A percentile compares a stretch with the other conserved stretches of the same genome.
These are phyloP conservation scores for Fusarium piperis DNA, from an alignment of 2,329 filamentous ascomycete genomes.

Conservation along the genomic window DNA sequence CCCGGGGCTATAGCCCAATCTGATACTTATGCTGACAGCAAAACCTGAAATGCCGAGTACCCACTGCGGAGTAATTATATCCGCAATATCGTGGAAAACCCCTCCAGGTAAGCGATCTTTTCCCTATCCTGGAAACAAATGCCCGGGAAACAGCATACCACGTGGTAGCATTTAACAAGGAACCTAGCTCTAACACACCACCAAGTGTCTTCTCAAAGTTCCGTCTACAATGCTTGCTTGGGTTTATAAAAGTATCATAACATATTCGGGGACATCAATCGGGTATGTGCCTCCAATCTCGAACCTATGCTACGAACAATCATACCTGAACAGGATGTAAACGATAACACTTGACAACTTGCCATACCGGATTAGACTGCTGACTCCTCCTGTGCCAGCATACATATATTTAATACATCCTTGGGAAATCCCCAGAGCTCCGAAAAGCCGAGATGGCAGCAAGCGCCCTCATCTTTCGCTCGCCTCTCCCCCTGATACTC, in stretches of 20 bases:
- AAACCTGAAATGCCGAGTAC: background rate
- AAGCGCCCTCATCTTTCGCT: background rate
- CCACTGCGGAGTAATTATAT: background rate
- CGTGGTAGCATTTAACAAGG: background rate
- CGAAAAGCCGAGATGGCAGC: background rate
- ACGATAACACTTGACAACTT: background rate
- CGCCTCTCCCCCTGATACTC: background rate
- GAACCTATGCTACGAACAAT: background rate
- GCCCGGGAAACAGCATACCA: background rate
- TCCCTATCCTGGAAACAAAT: background rate
- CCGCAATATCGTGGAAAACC: background rate
- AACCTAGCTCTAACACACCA: background rate
- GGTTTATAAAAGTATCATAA: background rate
- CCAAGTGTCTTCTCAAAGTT: background rate
- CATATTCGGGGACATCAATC: background rate
- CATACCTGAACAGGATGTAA: too few relatives aligned
- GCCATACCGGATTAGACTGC: too few relatives aligned
- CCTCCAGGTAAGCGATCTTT: background rate
- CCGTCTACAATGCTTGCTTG: background rate
- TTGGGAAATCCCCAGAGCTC: background rate
- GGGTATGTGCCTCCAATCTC: background rate
- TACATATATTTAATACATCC: background rate
- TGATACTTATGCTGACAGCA: background rate
- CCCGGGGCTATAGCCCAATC: background rate
- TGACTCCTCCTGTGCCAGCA: background rate